Conservation (phyloP, 768 basidiomycete genomes). For the Lactifluus subvellereus region DNA sequence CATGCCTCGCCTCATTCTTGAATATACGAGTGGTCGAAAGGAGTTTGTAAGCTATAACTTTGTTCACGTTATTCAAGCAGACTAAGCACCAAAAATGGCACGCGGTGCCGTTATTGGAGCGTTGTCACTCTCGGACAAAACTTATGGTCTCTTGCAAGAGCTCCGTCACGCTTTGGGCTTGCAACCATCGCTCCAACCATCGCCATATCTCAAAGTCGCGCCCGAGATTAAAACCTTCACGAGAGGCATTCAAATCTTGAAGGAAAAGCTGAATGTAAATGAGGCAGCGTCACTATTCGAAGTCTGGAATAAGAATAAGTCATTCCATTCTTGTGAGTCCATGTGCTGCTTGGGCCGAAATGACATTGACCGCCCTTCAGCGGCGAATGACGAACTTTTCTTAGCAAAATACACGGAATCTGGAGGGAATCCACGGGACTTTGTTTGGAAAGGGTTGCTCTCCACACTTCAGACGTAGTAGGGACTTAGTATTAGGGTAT, state of each 20-base stretch:
- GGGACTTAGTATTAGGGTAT: neutral
- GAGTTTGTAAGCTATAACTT: conserved; percentile 48
- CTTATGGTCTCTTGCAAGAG: conserved; percentile 54
- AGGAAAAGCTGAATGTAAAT: conserved; percentile 45
- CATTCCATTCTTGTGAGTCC: conserved; percentile 46
- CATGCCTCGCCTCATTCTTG: conserved; percentile 68
- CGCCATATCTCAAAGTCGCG: conserved; percentile 54
- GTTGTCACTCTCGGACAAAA: conserved; percentile 53
- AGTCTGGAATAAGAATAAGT: conserved; percentile 61
- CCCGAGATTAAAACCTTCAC: conserved; percentile 47
- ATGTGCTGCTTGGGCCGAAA: neutral
- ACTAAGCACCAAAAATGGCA: conserved; percentile 36
- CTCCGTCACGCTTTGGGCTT: conserved; percentile 57
- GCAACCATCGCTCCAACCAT: conserved; percentile 36
- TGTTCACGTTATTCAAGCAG: neutral
- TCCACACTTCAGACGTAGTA: conserved; percentile 24
- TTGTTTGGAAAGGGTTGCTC: conserved; percentile 44
- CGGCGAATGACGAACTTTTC: conserved; percentile 62
- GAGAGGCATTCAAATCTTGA: conserved; percentile 45
- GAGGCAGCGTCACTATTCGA: conserved; percentile 78
- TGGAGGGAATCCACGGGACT: conserved; percentile 72
- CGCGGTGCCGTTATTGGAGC: conserved; percentile 72
- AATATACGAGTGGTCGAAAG: conserved; percentile 67
- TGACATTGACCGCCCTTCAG: conserved; percentile 26
- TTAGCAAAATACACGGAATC: conserved; percentile 73